Evolutionary conservation across 305 asterid species (phyloP), one percentile per base, ranked within the genome.

Genomic region (Rubia balearica): DNA sequence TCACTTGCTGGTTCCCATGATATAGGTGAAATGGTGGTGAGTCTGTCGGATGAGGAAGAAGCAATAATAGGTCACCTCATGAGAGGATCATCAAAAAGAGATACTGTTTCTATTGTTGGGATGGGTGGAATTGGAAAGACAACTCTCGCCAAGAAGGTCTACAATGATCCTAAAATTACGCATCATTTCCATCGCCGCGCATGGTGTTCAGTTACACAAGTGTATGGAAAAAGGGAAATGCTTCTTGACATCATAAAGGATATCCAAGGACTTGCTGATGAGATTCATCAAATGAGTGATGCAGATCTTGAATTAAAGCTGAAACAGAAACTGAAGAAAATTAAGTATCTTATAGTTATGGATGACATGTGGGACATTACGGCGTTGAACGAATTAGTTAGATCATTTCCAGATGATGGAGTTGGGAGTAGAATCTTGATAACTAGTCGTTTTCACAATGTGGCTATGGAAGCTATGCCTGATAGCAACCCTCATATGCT

Each of bases 191-290:
- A 63, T 63, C 67, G 48, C 16, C 67, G 67, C 36, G 67, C 67
- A 12, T 63, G 67, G 67, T 63, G 27, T 38, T 63, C 67, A 38
- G 46, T 63, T 38, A 14, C 67, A 36, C 67, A 14, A 38, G 27
- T 63, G 67, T 63, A 16, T 63, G 67, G 67, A 63, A 63, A 63
- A 63, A 63, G 46, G 67, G 67, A 63, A 63, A 16, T 62, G 67
- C 48, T 62, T 1, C 67, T 36, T 38, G 67, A 62, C 67, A 62
- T 62, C 14, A 62, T 62, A 36, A 62, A 38, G 14, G 67, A 38
- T 24, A 38, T 62, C 14, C 67, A 62, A 14, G 67, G 27, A 7
- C 67, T 63, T 63, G 22, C 48, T 63, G 48, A 62, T 38, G 67
- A 36, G 67, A 63, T 17, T 16, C 40, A 16, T 36, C 67, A 63